phyloP scores from a whole-genome alignment of 2,329 filamentous ascomycete genomes.

The Pseudofabraea citricarpa region DNA sequence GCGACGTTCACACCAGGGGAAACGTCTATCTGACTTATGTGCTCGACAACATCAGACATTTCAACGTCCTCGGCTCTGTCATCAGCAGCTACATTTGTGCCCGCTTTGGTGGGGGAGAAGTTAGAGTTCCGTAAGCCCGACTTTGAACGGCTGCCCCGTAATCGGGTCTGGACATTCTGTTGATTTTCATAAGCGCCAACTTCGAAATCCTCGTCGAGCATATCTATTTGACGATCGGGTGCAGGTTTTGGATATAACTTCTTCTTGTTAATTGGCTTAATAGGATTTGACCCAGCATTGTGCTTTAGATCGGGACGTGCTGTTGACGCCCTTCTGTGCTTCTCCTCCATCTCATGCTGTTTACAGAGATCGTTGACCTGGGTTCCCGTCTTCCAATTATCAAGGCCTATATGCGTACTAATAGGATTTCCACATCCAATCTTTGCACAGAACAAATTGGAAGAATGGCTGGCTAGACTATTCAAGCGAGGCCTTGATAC shows the following conservation, averaged over 20 bases:
- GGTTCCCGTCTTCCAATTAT: neutral
- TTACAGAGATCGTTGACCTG: neutral
- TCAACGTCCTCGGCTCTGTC: no score
- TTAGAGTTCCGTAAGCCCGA: no score
- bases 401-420: neutral
- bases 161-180: neutral
- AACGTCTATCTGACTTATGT: no score
- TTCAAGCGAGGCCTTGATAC: no score
- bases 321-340: constrained; percentile 1
- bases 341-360: constrained; percentile 4
- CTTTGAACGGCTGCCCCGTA: neutral
- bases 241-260: constrained; percentile 11
- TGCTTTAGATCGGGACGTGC: neutral
- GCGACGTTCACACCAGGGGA: no score
- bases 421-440: constrained; percentile 1
- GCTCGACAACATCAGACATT: no score
- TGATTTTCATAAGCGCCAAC: neutral
- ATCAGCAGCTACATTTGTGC: no score
- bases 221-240: neutral
- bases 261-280: constrained; percentile 12
- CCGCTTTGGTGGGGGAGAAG: no score
- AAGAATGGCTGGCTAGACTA: no score
- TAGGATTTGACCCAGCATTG: neutral
- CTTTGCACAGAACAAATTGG: no score
- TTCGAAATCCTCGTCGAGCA: neutral